Conservation (phyloP, 208 protist species). For the Trypanosoma melophagium region DNA sequence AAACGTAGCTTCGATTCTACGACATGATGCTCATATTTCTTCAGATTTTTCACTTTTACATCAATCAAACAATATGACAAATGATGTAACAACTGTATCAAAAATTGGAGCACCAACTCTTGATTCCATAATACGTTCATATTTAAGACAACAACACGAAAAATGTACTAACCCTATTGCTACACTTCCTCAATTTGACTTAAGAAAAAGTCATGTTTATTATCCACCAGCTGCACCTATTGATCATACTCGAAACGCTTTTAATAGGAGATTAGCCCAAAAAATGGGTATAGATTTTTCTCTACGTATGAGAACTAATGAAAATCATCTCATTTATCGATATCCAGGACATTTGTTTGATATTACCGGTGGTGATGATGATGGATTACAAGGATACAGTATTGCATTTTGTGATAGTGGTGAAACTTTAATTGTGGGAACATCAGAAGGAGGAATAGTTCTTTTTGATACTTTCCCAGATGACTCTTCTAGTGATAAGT, state of each 20-base stretch:
- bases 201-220: conserved; percentile 82
- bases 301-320: conserved; percentile 50
- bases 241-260: conserved; percentile 65
- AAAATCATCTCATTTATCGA: conserved; percentile 71
- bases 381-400: conserved; percentile 71
- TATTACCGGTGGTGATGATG: conserved; percentile 57
- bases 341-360: conserved; percentile 83
- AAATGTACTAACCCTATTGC: conserved; percentile 81
- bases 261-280: conserved; percentile 59
- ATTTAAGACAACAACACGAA: conserved; percentile 84
- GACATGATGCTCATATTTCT: conserved; percentile 40
- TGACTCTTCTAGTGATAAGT: conserved; percentile 63
- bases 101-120: conserved; percentile 35
- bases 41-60: conserved; percentile 4
- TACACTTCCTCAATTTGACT: conserved; percentile 86
- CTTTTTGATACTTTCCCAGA: conserved; percentile 86
- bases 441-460: conserved; percentile 71
- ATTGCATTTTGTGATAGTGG: conserved; percentile 82
- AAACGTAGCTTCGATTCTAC: conserved; percentile 46
- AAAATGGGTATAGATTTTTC: conserved; percentile 54
- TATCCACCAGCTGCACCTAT: conserved; percentile 49
- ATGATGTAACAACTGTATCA: conserved; percentile 14
- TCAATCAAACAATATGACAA: conserved; percentile 10
- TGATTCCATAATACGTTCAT: conserved; percentile 66
- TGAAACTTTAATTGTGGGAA: conserved; percentile 76